phyloP scores from a whole-genome alignment of 2,329 filamentous ascomycete species.

The Fusarium sp. region DNA sequence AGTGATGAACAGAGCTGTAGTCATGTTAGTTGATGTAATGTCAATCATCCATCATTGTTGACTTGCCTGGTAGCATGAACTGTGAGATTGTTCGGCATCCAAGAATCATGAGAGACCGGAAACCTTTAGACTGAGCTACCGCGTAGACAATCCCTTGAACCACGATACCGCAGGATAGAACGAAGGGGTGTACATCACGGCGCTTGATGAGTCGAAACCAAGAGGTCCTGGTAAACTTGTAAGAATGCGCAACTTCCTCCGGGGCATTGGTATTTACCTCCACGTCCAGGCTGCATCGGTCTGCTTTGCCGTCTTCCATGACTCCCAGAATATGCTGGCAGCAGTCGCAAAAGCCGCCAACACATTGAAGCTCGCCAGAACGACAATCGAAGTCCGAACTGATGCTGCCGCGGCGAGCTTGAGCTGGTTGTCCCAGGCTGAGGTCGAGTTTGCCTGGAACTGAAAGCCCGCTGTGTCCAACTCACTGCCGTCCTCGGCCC shows the following conservation, averaged over 20 bases:
- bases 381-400: constrained; percentile 69
- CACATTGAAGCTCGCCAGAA: constrained; percentile 70
- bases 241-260: constrained; percentile 2
- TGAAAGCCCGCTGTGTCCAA: constrained; percentile 41
- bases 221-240: constrained; percentile 45
- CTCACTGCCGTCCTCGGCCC: constrained; percentile 18
- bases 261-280: constrained; percentile 47
- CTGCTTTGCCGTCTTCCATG: constrained; percentile 58
- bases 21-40: constrained; percentile 36
- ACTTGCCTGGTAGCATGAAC: constrained; percentile 68
- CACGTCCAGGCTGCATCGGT: constrained; percentile 53
- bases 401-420: constrained; percentile 65
- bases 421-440: constrained; percentile 61
- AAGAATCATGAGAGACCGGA: constrained; percentile 60
- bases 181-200: constrained; percentile 64
- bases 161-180: constrained; percentile 67
- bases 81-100: constrained; percentile 67
- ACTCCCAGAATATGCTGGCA: constrained; percentile 66
- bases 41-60: not conserved
- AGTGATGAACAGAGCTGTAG: constrained; percentile 69
- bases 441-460: constrained; percentile 54
- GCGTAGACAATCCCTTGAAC: constrained; percentile 69
- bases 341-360: constrained; percentile 67
- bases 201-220: constrained; percentile 58
- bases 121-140: constrained; percentile 65